A percentile compares a stretch with the other conserved stretches of the same genome.
Evolutionary conservation across 768 basidiomycete species (phyloP).

Genomic region (Mycena pura): DNA sequence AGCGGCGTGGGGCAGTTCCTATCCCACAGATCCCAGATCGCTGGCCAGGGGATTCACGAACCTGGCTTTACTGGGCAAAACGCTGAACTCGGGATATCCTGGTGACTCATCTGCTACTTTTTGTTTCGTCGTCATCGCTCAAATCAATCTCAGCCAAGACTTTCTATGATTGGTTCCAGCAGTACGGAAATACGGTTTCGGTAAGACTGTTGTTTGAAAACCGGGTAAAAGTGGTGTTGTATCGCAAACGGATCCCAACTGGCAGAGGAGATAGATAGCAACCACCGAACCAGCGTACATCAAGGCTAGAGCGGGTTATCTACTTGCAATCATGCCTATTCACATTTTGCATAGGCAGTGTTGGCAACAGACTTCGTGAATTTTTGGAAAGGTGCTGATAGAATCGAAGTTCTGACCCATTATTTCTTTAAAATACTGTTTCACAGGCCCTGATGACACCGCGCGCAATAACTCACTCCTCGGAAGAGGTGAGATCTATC

Average conservation of each 20-base stretch:
- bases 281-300: conserved; percentile 47
- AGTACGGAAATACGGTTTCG: conserved; percentile 33
- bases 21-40: conserved; percentile 13
- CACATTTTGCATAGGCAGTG: conserved; percentile 35
- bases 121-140: background rate
- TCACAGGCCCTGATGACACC: background rate
- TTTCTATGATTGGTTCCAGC: conserved; percentile 5
- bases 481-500: conserved; percentile 43
- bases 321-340: background rate
- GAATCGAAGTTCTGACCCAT: too few species aligned
- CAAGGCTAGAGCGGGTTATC: conserved; percentile 42
- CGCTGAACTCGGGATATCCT: conserved; percentile 8
- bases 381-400: conserved; percentile 26
- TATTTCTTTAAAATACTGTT: too few species aligned
- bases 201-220: conserved; percentile 33
- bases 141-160: background rate
- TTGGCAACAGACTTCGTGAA: conserved; percentile 26
- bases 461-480: conserved; percentile 25
- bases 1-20: background rate
- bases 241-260: background rate
- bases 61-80: background rate
- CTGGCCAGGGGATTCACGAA: conserved; percentile 3
- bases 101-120: background rate
- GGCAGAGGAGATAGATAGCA: conserved; percentile 33
- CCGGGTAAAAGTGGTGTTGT: conserved; percentile 25